These are phyloP conservation scores for Fragaria vesca DNA, from an alignment of 306 rosid genomes.

Conservation along the genomic window DNA sequence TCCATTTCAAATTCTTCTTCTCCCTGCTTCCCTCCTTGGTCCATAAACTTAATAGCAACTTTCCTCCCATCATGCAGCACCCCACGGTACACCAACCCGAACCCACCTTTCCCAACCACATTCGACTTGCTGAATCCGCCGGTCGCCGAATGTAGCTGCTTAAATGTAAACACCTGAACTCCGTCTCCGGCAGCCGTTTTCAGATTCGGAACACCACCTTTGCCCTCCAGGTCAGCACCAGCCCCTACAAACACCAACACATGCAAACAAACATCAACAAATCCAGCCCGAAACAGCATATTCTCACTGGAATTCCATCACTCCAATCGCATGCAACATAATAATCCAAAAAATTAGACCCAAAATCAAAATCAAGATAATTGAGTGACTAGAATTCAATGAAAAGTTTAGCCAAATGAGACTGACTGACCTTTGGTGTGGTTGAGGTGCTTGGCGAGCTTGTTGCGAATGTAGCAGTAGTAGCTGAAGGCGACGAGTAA, in stretches of 20 bases:
- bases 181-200: conserved; percentile 70
- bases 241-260: conserved; percentile 41
- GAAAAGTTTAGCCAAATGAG: neutral
- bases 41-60: conserved; percentile 89
- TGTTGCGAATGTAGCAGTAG: conserved; percentile 78
- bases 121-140: conserved; percentile 87
- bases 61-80: conserved; percentile 78
- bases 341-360: neutral
- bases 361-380: too few species aligned
- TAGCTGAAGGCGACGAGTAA: conserved; percentile 72
- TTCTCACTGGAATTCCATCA: neutral
- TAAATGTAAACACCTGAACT: conserved; percentile 74
- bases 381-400: too few species aligned
- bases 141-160: conserved; percentile 91
- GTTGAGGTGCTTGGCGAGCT: conserved; percentile 63
- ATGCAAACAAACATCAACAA: conserved; percentile 21
- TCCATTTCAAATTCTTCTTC: conserved; percentile 88
- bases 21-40: conserved; percentile 87
- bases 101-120: conserved; percentile 89
- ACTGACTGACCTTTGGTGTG: conserved; percentile 39
- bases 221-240: conserved; percentile 31
- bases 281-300: neutral
- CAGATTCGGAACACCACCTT: conserved; percentile 48
- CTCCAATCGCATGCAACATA: neutral
- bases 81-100: conserved; percentile 85